Evolutionary conservation across 768 basidiomycete species (phyloP).

Genomic region (Kwoniella dejecticola): DNA sequence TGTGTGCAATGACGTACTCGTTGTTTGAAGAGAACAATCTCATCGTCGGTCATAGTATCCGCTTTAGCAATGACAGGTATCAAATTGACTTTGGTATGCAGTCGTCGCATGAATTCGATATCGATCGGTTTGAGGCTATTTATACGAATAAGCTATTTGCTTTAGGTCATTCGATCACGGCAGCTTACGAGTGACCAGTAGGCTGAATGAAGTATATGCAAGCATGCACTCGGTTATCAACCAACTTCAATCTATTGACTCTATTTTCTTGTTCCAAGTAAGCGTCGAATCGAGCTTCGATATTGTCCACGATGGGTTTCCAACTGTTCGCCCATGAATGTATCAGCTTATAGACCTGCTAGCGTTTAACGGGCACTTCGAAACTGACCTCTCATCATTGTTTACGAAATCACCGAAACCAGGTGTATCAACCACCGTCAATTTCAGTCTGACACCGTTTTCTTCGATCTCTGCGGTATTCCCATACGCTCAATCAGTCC

Average conservation of each 20-base stretch:
- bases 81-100: conserved; percentile 96
- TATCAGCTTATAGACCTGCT: too few relatives aligned
- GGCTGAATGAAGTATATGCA: conserved; percentile 99
- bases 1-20: conserved; percentile 61
- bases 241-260: conserved; percentile 88
- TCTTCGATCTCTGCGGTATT: conserved; percentile 86
- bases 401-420: conserved; percentile 99
- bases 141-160: not conserved
- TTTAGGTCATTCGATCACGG: not conserved
- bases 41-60: conserved; percentile 96
- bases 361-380: too few relatives aligned
- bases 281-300: conserved; percentile 94
- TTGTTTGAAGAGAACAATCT: conserved; percentile 88
- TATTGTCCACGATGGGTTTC: conserved; percentile 98
- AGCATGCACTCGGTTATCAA: conserved; percentile 96
- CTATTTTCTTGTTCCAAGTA: conserved; percentile 99
- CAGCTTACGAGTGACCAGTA: conserved; percentile 89
- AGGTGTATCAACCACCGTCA: conserved; percentile 99
- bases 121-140: conserved; percentile 94
- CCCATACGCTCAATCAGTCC: not conserved
- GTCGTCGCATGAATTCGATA: conserved; percentile 96
- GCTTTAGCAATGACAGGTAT: conserved; percentile 99
- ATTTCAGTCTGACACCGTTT: conserved; percentile 90
- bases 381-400: conserved; percentile 86
- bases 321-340: conserved; percentile 63